These are phyloP conservation scores for Phytophthora ramorum DNA, from an alignment of 352 stramenopile species.

Conservation along the genomic window DNA sequence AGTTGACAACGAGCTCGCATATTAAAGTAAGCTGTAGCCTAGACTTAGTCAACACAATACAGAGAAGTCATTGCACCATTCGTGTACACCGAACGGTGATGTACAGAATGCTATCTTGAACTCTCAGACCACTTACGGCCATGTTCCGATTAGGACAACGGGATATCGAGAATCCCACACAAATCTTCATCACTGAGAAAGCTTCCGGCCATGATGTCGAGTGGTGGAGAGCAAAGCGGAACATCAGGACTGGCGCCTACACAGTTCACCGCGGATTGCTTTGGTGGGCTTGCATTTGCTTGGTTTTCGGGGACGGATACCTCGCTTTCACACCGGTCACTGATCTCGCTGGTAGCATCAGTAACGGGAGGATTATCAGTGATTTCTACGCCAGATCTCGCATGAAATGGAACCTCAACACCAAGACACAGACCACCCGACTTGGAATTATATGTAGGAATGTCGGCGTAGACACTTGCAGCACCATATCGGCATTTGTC, in stretches of 20 bases:
- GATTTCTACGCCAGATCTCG: neutral
- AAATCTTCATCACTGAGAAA: slow-evolving; percentile 25
- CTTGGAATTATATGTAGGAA: neutral
- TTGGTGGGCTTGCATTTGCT: neutral
- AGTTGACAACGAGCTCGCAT: neutral
- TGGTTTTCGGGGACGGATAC: neutral
- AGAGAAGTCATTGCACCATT: too few species aligned
- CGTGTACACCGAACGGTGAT: too few species aligned
- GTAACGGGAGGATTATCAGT: neutral
- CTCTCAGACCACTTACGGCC: neutral
- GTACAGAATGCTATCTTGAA: neutral
- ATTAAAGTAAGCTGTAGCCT: neutral
- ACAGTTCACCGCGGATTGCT: neutral
- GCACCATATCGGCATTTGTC: neutral
- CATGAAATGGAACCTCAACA: neutral
- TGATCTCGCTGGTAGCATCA: neutral
- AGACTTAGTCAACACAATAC: neutral
- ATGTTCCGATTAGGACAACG: neutral
- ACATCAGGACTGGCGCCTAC: neutral
- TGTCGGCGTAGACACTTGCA: neutral
- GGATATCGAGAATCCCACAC: slow-evolving; percentile 12
- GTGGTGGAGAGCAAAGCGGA: slow-evolving; percentile 15
- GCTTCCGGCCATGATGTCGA: slow-evolving; percentile 6
- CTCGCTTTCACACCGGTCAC: neutral
- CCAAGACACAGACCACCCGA: neutral